Base-by-base conservation (phyloP, 805 yeast genomes). In the Lipomyces oligophaga region DNA sequence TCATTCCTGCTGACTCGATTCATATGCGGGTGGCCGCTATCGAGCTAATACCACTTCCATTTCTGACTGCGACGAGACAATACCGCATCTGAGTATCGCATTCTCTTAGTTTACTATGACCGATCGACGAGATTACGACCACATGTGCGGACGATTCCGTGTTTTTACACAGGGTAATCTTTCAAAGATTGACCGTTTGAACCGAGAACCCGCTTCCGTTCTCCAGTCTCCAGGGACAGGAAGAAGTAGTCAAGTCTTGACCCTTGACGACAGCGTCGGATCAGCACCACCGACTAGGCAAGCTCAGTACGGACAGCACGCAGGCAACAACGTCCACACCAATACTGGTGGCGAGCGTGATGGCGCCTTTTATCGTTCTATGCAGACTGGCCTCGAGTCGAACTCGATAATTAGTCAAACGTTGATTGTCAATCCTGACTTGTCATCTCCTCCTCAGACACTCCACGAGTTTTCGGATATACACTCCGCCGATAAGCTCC, bases 21-120 rank as follows among this genome's bases (percentile, higher is more conserved):
- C 41, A 20, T 18, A 13, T 22, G 22, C 43, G 30, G 27, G 18
- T 28, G 15, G 45, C 26, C n/a, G 52, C 34, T n/a, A 50, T 46
- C 8, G 45, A n/a, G 19, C 52, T 47, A 47, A 51, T 51, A 5
- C 49, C 57, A 13, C 44, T 20, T 30, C 39, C 47, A 6, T 44
- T 40, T 37, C 33, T 56, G 37, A 47, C 53, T 19, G 51, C 40
- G 41, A 44, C 55, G 13, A 45, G 40, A 22, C 50, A 43, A 16
- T 45, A 46, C 19, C 35, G 33, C 8, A 34, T 32, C 10, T 48
- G 15, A 13, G 49, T 35, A n/a, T 43, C 18, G 35, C 49, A 53
- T 18, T 37, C 28, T 15, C 49, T 53, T 54, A 52, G 47, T 27
- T 52, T 54, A 18, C 6, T 11, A 38, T 26, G 34, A 26, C 34